Conservation (phyloP, 108 stramenopile species). For the Pseudonitzschia delicatissima region DNA sequence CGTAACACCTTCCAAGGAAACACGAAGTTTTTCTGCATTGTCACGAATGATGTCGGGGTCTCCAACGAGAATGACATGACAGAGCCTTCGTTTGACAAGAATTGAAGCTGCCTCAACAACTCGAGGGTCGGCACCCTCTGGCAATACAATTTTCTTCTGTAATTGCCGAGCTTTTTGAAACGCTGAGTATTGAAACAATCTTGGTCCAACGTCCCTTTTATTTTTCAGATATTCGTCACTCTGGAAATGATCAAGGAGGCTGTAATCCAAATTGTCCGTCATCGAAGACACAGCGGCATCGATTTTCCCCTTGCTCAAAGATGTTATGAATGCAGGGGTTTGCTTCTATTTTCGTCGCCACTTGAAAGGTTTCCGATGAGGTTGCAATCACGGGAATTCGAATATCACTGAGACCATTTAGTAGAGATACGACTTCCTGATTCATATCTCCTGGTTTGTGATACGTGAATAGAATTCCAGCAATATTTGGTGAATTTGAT, state of each 20-base stretch:
- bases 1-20: conserved; percentile 16
- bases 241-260: conserved; percentile 7
- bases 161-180: conserved; percentile 3
- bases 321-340: conserved; percentile 13
- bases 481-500: conserved; percentile 6
- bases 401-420: conserved; percentile 17
- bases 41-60: conserved; percentile 15
- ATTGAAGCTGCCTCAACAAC: conserved; percentile 28
- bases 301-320: conserved; percentile 9
- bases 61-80: conserved; percentile 24
- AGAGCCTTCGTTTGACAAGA: conserved; percentile 15
- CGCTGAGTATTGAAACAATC: conserved; percentile 2
- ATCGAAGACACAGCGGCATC: neutral
- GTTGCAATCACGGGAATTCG: conserved; percentile 17
- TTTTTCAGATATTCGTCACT: neutral
- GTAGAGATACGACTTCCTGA: neutral
- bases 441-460: conserved; percentile 14
- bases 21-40: conserved; percentile 7
- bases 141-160: conserved; percentile 27
- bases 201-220: neutral
- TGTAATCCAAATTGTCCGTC: conserved; percentile 9
- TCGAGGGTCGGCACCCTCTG: conserved; percentile 33
- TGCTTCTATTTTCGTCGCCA: conserved; percentile 11
- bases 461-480: conserved; percentile 15
- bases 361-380: conserved; percentile 4